Percentiles rank a stretch among this genome's conserved stretches.
These are phyloP conservation scores for Raddia guianensis DNA, from an alignment of 176 grass and related monocot genomes.

Conservation along the genomic window DNA sequence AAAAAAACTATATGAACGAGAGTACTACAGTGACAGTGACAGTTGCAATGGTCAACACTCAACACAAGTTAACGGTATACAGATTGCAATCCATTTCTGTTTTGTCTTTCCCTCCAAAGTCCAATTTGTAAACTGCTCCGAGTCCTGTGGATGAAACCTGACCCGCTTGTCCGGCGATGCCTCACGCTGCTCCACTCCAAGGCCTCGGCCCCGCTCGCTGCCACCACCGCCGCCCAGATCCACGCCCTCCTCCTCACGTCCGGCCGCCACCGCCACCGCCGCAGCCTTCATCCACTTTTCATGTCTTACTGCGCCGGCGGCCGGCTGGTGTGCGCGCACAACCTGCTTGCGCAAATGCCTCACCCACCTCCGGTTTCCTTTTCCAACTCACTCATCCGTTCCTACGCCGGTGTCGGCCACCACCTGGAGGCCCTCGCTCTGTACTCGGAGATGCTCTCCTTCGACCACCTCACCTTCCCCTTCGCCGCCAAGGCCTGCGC, in stretches of 20 bases:
- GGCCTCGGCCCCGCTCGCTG: constrained; percentile 34
- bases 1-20: no score
- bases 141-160: constrained; percentile 26
- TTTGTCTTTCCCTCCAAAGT: neutral
- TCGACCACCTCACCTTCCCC: constrained; percentile 71
- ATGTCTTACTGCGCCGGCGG: constrained; percentile 16
- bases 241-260: constrained; percentile 59
- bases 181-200: constrained; percentile 49
- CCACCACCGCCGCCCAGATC: constrained; percentile 33
- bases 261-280: constrained; percentile 31
- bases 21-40: no score
- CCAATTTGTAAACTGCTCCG: neutral
- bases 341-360: constrained; percentile 55
- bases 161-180: constrained; percentile 43
- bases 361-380: constrained; percentile 28
- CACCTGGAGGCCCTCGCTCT: constrained; percentile 45
- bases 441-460: constrained; percentile 53
- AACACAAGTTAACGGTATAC: neutral
- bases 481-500: constrained; percentile 66
- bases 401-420: constrained; percentile 42
- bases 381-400: constrained; percentile 60
- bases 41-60: neutral
- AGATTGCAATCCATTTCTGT: neutral
- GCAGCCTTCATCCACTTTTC: constrained; percentile 25
- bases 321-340: constrained; percentile 39